Conservation (phyloP, 441 rosid genomes). For the Corymbia calophylla region DNA sequence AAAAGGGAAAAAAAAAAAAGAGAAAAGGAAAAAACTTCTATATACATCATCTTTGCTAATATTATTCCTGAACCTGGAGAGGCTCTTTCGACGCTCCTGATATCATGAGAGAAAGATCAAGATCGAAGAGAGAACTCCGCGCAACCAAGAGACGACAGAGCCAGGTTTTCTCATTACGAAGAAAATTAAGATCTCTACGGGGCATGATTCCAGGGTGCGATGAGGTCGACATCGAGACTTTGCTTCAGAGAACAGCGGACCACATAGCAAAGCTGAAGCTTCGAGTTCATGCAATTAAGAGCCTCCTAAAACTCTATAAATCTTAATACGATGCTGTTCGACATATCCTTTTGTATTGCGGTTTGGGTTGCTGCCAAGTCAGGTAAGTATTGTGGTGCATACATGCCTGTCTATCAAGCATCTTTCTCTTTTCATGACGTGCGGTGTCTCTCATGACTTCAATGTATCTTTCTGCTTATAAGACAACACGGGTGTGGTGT, state of each 20-base stretch:
- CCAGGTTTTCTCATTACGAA: constrained; percentile 2
- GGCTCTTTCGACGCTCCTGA: neutral
- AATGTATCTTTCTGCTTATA: neutral
- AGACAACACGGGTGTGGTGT: neutral
- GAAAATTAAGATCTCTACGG: constrained; percentile 13
- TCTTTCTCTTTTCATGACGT: neutral
- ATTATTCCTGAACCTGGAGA: neutral
- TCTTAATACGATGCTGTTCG: neutral
- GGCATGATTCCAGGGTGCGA: constrained; percentile 23
- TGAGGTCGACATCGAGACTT: constrained; percentile 11
- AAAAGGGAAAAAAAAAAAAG: neutral
- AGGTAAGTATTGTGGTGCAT: neutral
- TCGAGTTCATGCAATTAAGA: constrained; percentile 13
- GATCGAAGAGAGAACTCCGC: neutral
- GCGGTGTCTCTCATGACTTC: neutral
- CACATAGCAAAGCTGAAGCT: constrained; percentile 18
- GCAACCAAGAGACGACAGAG: neutral
- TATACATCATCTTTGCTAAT: neutral
- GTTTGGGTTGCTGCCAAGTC: neutral
- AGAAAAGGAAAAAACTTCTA: neutral
- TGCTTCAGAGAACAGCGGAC: constrained; percentile 20
- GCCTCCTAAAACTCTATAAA: constrained; percentile 8
- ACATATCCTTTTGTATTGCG: neutral
- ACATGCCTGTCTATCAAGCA: neutral
- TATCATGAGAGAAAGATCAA: neutral